Percentiles rank a stretch among this genome's conserved stretches.
Conservation (phyloP, 768 basidiomycete genomes). For the Collybia sp. region DNA sequence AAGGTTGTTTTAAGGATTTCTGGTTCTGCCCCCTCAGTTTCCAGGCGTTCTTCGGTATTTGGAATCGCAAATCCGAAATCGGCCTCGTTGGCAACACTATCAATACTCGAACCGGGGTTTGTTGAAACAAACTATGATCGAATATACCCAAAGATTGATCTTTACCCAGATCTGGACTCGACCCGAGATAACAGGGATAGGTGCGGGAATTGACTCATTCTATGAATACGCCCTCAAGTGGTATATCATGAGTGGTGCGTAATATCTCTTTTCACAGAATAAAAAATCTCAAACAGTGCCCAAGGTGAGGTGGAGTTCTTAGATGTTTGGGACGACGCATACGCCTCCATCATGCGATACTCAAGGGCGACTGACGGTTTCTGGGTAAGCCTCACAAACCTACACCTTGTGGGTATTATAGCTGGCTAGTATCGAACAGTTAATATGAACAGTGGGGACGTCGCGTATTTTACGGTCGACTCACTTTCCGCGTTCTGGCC, state of each 20-base stretch:
- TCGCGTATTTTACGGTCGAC: slow-evolving; percentile 78
- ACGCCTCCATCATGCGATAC: slow-evolving; percentile 83
- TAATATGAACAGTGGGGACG: slow-evolving; percentile 75
- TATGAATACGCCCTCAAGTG: slow-evolving; percentile 94
- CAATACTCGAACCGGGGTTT: slow-evolving; percentile 75
- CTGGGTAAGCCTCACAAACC: slow-evolving; percentile 51
- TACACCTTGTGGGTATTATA: background rate
- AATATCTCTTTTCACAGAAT: background rate
- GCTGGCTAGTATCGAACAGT: slow-evolving; percentile 74
- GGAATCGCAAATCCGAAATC: slow-evolving; percentile 86
- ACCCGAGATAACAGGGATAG: slow-evolving; percentile 78
- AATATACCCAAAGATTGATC: background rate
- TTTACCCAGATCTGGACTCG: slow-evolving; percentile 59
- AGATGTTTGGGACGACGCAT: slow-evolving; percentile 82
- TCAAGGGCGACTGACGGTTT: slow-evolving; percentile 80
- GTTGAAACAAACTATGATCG: slow-evolving; percentile 17
- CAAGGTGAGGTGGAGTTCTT: slow-evolving; percentile 75
- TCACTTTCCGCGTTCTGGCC: slow-evolving; percentile 97
- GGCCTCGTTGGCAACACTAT: slow-evolving; percentile 88
- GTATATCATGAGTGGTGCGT: slow-evolving; percentile 78
- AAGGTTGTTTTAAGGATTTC: background rate
- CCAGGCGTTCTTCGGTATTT: slow-evolving; percentile 84
- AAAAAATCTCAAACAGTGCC: background rate
- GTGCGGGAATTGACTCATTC: slow-evolving; percentile 95
- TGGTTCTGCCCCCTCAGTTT: background rate